Percentiles rank a stretch among this genome's conserved stretches.
These are phyloP conservation scores for Gaultheria prostrata DNA, from an alignment of 148 eudicot genomes.

Conservation along the genomic window DNA sequence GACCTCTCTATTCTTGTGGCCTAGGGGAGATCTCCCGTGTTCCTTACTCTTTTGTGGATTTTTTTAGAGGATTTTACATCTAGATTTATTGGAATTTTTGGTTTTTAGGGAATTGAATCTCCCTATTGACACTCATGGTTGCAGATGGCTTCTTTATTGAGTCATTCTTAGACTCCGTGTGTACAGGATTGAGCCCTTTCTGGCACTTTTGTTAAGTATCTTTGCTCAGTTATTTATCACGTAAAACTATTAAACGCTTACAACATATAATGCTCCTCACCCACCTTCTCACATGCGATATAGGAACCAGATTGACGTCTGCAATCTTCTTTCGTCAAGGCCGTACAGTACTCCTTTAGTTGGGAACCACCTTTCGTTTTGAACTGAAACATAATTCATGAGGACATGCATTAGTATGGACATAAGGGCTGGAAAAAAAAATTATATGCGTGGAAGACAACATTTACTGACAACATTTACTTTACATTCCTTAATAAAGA, in stretches of 20 bases:
- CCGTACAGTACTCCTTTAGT: slow-evolving; percentile 83
- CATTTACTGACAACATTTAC: background rate
- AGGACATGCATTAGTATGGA: background rate
- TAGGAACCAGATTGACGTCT: slow-evolving; percentile 72
- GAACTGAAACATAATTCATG: slow-evolving; percentile 48
- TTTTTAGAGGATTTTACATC: background rate
- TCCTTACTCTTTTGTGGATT: background rate
- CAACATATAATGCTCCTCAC: slow-evolving; percentile 8
- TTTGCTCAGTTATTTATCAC: background rate
- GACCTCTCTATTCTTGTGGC: background rate
- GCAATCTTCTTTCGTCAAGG: slow-evolving; percentile 96
- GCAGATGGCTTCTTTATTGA: background rate
- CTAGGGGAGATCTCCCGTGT: background rate
- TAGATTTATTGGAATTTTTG: background rate
- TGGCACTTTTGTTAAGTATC: background rate
- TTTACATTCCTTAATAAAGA: background rate
- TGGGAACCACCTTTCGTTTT: slow-evolving; percentile 94
- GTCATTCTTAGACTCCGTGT: background rate
- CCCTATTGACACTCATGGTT: background rate
- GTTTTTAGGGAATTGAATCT: background rate
- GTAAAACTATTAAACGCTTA: background rate
- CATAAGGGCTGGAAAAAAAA: background rate
- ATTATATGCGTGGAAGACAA: background rate
- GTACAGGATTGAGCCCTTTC: background rate
- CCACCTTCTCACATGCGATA: slow-evolving; percentile 85